phyloP scores from a whole-genome alignment of 176 grass and related monocot genomes.

The Cenchrus purpureus region DNA sequence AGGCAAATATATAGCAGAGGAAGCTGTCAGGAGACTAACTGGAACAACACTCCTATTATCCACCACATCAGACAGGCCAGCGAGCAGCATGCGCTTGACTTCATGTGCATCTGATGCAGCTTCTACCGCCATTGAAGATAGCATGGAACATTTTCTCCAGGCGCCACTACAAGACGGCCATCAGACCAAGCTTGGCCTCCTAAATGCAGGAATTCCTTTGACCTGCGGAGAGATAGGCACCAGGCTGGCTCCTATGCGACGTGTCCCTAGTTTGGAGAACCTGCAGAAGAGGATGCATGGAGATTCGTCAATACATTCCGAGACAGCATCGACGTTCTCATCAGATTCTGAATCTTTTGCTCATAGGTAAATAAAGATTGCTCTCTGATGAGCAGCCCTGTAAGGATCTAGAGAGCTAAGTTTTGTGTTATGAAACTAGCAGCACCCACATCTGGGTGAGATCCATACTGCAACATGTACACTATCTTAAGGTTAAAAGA shows the following conservation, averaged over 20 bases:
- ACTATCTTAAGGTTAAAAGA: conserved; percentile 10
- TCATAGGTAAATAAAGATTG: conserved; percentile 17
- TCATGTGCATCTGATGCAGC: conserved; percentile 49
- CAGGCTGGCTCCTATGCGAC: conserved; percentile 24
- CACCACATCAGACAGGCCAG: conserved; percentile 42
- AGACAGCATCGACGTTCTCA: conserved; percentile 4
- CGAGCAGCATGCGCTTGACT: conserved; percentile 42
- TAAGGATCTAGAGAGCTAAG: not conserved
- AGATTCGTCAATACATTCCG: conserved; percentile 24
- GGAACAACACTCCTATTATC: conserved; percentile 39
- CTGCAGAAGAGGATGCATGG: conserved; percentile 69
- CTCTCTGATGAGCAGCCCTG: not conserved
- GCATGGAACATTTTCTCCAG: conserved; percentile 43
- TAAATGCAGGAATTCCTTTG: conserved; percentile 17
- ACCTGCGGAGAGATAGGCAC: conserved; percentile 12
- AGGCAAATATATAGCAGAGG: conserved; percentile 79
- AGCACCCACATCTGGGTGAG: not conserved
- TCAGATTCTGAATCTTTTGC: conserved; percentile 32
- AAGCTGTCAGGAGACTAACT: conserved; percentile 66
- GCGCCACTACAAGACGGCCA: conserved; percentile 15
- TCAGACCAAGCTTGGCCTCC: conserved; percentile 16
- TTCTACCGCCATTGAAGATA: conserved; percentile 46
- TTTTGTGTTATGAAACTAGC: conserved; percentile 17
- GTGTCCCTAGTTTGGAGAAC: conserved; percentile 61
- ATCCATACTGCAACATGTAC: conserved; percentile 23